phyloP scores from a whole-genome alignment of 768 basidiomycete genomes.

The Lactarius akahatsu region DNA sequence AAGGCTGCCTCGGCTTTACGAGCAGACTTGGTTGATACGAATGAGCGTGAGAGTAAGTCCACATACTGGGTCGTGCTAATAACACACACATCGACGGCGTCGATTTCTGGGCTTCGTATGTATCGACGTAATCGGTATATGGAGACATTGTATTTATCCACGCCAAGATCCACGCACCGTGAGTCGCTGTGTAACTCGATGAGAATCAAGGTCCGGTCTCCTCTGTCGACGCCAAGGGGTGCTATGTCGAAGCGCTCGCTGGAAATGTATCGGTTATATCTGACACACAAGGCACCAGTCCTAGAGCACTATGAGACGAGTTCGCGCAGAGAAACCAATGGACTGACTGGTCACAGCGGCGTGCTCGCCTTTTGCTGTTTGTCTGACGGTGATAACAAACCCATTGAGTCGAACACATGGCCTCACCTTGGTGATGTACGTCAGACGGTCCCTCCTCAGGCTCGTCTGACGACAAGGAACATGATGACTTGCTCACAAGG shows the following conservation, averaged over 20 bases:
- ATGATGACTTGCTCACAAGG: not conserved
- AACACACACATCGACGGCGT: not conserved
- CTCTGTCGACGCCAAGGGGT: not conserved
- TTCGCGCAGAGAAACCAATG: not conserved
- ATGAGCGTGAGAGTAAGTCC: not conserved
- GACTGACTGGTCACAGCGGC: not conserved
- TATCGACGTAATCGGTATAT: not conserved
- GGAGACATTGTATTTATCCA: not conserved
- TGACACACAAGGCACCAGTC: not conserved
- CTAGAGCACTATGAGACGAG: not conserved
- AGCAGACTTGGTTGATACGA: not conserved
- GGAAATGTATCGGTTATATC: conserved; percentile 3
- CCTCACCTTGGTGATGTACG: conserved; percentile 11
- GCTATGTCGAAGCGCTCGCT: not conserved
- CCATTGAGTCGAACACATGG: not conserved
- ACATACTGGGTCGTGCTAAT: not conserved
- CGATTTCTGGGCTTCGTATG: not conserved
- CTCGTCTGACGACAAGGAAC: conserved; percentile 1
- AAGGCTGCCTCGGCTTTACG: conserved; percentile 5
- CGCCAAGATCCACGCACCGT: not conserved
- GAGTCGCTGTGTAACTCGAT: not conserved
- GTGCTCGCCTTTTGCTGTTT: not conserved
- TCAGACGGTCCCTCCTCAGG: not conserved
- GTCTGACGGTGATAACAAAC: not conserved
- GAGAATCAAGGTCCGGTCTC: not conserved